These are phyloP conservation scores for Plasmodium cynomolgi DNA, from an alignment of 169 alveolate genomes.

Conservation along the genomic window DNA sequence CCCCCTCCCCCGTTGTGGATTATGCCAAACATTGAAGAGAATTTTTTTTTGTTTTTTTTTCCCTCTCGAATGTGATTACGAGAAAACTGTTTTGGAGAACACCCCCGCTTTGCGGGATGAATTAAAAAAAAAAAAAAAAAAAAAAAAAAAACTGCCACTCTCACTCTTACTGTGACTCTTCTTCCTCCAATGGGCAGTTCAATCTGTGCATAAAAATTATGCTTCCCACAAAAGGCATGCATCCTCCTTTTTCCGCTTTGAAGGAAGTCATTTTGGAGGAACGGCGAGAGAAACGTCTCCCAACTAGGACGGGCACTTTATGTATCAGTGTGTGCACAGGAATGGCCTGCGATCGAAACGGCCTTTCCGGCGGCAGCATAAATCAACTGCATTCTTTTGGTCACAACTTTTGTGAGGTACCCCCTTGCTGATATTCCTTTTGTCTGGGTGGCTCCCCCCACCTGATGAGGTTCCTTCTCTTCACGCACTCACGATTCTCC, in stretches of 20 bases:
- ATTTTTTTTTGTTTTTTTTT: too few relatives aligned
- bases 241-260: background rate
- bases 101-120: background rate
- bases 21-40: background rate
- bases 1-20: background rate
- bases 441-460: background rate
- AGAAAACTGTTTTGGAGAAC: background rate
- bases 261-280: background rate
- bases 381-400: background rate
- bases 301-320: background rate
- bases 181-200: background rate
- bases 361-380: background rate
- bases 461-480: background rate
- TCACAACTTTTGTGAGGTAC: background rate
- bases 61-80: background rate
- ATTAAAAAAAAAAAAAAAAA: conserved; percentile 2
- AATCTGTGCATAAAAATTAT: background rate
- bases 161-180: background rate
- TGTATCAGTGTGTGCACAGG: background rate
- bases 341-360: background rate
- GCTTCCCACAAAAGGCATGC: background rate
- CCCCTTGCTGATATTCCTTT: background rate
- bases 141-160: background rate
- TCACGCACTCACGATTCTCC: background rate
- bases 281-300: background rate